phyloP scores from a whole-genome alignment of 495 filamentous ascomycete genomes.

The Xylaria scruposa region DNA sequence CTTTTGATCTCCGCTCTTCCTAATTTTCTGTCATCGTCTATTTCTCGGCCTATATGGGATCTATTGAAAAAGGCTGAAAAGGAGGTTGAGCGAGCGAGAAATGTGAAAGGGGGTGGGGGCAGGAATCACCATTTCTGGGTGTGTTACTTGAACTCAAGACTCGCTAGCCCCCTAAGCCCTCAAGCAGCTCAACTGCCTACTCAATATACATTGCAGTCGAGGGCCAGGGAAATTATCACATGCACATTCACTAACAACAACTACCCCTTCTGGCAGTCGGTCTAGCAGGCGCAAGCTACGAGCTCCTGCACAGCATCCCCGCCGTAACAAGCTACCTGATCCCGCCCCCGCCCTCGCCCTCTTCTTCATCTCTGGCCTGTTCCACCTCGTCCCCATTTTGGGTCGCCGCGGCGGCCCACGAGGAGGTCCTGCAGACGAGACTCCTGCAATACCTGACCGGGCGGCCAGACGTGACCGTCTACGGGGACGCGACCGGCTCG shows the following conservation, averaged over 20 bases:
- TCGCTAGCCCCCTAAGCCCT: neutral
- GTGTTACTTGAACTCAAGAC: neutral
- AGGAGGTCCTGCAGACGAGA: slow-evolving; percentile 62
- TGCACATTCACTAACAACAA: neutral
- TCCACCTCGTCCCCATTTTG: slow-evolving; percentile 43
- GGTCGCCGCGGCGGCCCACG: slow-evolving; percentile 61
- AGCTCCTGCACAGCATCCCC: slow-evolving; percentile 66
- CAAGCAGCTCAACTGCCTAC: neutral
- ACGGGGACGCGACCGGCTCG: slow-evolving; percentile 58
- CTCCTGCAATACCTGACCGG: slow-evolving; percentile 62
- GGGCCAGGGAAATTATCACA: neutral
- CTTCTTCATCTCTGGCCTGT: neutral
- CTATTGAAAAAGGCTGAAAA: neutral
- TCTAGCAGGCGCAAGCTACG: slow-evolving; percentile 70
- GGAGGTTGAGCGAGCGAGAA: neutral
- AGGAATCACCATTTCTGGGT: neutral
- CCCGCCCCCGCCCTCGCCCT: neutral
- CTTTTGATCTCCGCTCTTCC: too few relatives aligned
- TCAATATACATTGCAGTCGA: neutral
- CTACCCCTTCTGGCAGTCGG: slow-evolving; percentile 38
- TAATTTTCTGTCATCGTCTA: neutral
- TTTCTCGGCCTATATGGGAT: neutral
- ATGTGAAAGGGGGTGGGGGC: too few relatives aligned
- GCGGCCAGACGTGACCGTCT: slow-evolving; percentile 59
- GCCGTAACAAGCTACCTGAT: slow-evolving; percentile 62